Evolutionary conservation across 352 stramenopile genomes (phyloP).

Genomic region (Pythium oligandrum): DNA sequence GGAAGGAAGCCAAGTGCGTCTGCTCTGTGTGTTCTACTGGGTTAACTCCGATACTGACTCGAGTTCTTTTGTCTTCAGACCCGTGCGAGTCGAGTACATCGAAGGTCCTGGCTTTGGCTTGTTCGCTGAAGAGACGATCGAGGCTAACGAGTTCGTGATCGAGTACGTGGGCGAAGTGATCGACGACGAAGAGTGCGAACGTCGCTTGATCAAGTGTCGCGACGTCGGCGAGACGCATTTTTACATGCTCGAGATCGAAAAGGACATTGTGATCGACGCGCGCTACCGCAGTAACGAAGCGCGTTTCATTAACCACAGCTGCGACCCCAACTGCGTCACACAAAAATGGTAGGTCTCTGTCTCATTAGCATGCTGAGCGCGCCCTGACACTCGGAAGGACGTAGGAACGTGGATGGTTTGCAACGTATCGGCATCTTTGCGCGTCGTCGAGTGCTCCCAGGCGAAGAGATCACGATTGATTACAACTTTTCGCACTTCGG

Average conservation of each 20-base stretch:
- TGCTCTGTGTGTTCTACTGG: neutral
- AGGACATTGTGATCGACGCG: constrained; percentile 82
- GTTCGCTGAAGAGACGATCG: constrained; percentile 69
- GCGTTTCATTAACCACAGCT: constrained; percentile 96
- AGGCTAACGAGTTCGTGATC: constrained; percentile 86
- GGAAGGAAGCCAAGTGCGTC: constrained; percentile 51
- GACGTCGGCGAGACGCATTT: constrained; percentile 68
- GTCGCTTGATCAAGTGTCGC: constrained; percentile 43
- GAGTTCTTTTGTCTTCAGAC: constrained; percentile 8
- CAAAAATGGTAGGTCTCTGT: constrained; percentile 75
- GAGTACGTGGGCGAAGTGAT: constrained; percentile 94
- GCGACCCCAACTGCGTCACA: constrained; percentile 91
- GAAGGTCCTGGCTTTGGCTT: constrained; percentile 89
- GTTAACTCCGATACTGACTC: neutral
- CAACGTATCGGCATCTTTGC: constrained; percentile 80
- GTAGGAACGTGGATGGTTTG: constrained; percentile 54
- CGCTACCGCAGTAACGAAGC: constrained; percentile 90
- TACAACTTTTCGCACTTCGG: constrained; percentile 86
- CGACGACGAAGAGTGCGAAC: constrained; percentile 77
- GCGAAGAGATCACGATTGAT: constrained; percentile 82
- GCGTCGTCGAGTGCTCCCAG: constrained; percentile 38
- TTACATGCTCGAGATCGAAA: constrained; percentile 87
- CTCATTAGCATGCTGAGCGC: too few relatives aligned
- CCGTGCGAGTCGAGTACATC: constrained; percentile 64
- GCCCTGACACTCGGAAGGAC: too few relatives aligned